phyloP scores from a whole-genome alignment of 2,329 filamentous ascomycete species.

The Dactylellina drechsleri region DNA sequence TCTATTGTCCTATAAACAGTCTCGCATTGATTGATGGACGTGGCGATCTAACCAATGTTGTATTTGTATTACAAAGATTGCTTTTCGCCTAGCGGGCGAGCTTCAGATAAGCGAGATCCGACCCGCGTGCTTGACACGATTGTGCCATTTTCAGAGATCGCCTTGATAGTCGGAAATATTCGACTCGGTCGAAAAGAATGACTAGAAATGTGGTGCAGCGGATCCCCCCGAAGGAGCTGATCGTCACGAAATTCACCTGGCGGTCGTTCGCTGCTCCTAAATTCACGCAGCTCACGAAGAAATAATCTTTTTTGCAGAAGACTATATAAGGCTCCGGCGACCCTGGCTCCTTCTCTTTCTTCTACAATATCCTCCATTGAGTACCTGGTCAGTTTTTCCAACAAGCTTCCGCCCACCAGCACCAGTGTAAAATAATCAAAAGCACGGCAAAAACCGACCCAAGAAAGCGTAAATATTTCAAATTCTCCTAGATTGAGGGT shows the following conservation, averaged over 20 bases:
- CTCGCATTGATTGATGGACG: no score
- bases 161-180: neutral
- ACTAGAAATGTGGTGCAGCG: neutral
- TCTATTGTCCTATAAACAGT: no score
- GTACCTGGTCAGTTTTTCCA: no score
- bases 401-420: no score
- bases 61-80: no score
- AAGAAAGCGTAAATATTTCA: neutral
- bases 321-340: neutral
- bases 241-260: neutral
- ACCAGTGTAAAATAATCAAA: no score
- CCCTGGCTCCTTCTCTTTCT: no score
- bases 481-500: constrained; percentile 12
- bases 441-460: no score
- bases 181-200: no score
- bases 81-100: no score
- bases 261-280: neutral
- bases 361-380: no score
- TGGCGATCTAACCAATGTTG: no score
- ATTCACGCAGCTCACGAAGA: neutral
- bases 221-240: neutral
- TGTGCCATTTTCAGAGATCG: neutral
- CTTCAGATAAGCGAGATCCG: neutral
- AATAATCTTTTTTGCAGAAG: neutral
- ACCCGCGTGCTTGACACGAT: neutral